phyloP scores from a whole-genome alignment of 768 basidiomycete species.

The Hortiboletus campestris region DNA sequence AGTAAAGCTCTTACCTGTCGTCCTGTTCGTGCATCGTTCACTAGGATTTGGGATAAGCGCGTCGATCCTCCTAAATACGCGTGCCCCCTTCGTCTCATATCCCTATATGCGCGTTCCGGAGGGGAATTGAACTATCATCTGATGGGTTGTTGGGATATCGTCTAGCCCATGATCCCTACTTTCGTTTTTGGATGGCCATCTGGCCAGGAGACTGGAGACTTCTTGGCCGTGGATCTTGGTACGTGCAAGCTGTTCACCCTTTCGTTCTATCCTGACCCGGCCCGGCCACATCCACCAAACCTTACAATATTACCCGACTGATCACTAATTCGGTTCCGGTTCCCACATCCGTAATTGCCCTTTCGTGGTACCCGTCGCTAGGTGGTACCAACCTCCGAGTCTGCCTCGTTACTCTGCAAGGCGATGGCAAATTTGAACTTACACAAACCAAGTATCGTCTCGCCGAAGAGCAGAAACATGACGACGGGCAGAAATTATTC shows the following conservation, averaged over 20 bases:
- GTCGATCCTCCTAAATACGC: not conserved
- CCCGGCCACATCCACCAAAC: not conserved
- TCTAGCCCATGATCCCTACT: constrained; percentile 93
- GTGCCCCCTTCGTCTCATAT: not conserved
- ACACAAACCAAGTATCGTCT: constrained; percentile 97
- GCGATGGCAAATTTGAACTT: constrained; percentile 95
- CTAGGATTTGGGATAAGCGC: not conserved
- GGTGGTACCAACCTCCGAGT: constrained; percentile 98
- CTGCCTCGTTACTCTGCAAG: constrained; percentile 90
- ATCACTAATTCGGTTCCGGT: not conserved
- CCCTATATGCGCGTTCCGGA: not conserved
- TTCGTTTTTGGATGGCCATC: constrained; percentile 96
- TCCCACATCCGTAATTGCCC: not conserved
- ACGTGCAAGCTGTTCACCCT: constrained; percentile 26
- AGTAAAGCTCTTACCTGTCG: not conserved
- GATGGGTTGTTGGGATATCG: constrained; percentile 1
- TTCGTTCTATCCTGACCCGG: not conserved
- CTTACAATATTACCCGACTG: not conserved
- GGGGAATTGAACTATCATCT: constrained; percentile 5
- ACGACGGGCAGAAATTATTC: constrained; percentile 92
- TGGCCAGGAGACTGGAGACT: constrained; percentile 86
- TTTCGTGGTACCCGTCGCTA: constrained; percentile 24
- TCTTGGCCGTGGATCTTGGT: constrained; percentile 88
- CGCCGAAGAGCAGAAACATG: constrained; percentile 96
- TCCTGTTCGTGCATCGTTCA: not conserved